Evolutionary conservation across 2,329 filamentous ascomycete genomes (phyloP), one percentile per base, ranked within the genome.

Genomic region (Mariannaea elegans): DNA sequence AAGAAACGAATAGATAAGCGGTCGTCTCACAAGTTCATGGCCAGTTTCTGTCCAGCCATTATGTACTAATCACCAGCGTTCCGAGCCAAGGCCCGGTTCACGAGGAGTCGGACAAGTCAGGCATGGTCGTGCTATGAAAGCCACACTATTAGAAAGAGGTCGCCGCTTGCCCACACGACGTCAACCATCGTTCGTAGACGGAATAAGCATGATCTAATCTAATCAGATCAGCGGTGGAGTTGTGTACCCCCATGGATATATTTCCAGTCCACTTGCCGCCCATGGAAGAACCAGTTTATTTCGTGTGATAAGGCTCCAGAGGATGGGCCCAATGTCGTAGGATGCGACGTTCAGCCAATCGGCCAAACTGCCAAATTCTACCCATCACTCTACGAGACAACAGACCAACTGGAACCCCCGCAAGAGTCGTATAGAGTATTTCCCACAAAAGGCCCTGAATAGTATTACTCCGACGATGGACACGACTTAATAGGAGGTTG

Each of bases 181-280:
- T 12, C 19, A 16, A 19, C 9, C 36, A 7, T 21, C 12, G 42
- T 39, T 34, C 27, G 21, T 29, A 18, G 44, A 18, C 21, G 23
- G 49, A 46, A 49, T 24, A 50, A 38, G 47, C 21, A 46, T 46
- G 32, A 62, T 59, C 55, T 56, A 63, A 63, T 63, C 57, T 61
- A 58, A 63, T 58, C 61, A 59, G 54, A 58, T 58, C 49, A 47
- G 24, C 24, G 42, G 49, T 36, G 48, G 48, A 51, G 34, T 50
- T 32, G 6, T 18, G 31, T 18, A 41, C 48, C 48, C 48, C 48
- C 48, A 23, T 29, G 50, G 19, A 24, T 47, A 36, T 12, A 21
- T 51, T 45, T 41, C 46, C 36, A n/a, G 10, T 24, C 49, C 29
- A 9, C 27, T 56, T 19, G 13, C 21, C 42, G 39, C n/a, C 18